These are phyloP conservation scores for Globisporangium cederbergense DNA, from an alignment of 352 stramenopile genomes.

Conservation along the genomic window DNA sequence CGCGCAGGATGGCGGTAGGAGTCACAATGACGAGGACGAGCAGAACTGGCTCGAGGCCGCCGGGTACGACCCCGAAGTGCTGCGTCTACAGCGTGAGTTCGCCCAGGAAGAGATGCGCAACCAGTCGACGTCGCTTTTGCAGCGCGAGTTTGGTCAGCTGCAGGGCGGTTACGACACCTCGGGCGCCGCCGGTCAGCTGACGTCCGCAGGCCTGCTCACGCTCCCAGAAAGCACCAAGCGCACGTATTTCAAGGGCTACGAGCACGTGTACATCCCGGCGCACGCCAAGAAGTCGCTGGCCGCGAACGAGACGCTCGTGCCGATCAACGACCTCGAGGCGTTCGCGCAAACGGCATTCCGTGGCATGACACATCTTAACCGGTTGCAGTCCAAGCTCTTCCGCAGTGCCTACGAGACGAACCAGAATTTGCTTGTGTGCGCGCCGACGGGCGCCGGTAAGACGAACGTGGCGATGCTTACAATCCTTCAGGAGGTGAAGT, in stretches of 20 bases:
- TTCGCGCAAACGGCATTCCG: slow-evolving; percentile 81
- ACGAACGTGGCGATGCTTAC: slow-evolving; percentile 99
- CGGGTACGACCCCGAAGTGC: slow-evolving; percentile 75
- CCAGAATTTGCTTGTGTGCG: slow-evolving; percentile 97
- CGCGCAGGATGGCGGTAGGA: slow-evolving; percentile 12
- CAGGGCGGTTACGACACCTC: slow-evolving; percentile 71
- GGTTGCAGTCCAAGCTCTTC: slow-evolving; percentile 98
- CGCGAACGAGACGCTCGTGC: slow-evolving; percentile 54
- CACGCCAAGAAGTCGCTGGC: slow-evolving; percentile 58
- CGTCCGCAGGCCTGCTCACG: slow-evolving; percentile 44
- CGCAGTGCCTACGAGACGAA: slow-evolving; percentile 93
- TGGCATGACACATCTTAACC: slow-evolving; percentile 90
- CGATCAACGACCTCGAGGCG: slow-evolving; percentile 57
- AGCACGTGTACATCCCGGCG: slow-evolving; percentile 80
- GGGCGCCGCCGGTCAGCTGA: slow-evolving; percentile 58
- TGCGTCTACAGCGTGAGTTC: slow-evolving; percentile 69
- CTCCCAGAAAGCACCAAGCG: slow-evolving; percentile 64
- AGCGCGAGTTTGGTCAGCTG: slow-evolving; percentile 69
- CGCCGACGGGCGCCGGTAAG: slow-evolving; percentile 94
- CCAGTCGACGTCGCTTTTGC: slow-evolving; percentile 66
- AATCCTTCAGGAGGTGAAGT: slow-evolving; percentile 91
- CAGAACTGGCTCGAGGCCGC: slow-evolving; percentile 74
- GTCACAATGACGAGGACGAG: slow-evolving; percentile 27
- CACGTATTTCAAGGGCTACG: slow-evolving; percentile 78
- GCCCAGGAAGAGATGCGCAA: slow-evolving; percentile 57